Conservation (phyloP, 139 green algal genomes). For the Tetradesmus obliquus region DNA sequence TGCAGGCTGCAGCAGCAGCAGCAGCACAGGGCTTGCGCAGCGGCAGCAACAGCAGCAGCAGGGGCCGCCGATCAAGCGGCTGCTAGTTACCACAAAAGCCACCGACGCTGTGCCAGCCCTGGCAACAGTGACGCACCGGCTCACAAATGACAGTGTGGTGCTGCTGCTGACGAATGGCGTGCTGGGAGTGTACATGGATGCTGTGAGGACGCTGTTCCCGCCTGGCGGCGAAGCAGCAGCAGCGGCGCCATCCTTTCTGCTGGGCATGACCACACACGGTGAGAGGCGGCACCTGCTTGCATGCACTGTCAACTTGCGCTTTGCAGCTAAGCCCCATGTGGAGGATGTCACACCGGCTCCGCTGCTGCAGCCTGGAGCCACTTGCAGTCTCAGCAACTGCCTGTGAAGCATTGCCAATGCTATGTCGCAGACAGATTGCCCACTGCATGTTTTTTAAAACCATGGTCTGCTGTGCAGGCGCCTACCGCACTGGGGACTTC, state of each 20-base stretch:
- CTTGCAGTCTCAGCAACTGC: too few species aligned
- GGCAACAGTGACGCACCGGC: neutral
- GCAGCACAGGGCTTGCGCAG: neutral
- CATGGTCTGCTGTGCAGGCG: neutral
- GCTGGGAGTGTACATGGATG: conserved; percentile 38
- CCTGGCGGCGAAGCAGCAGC: neutral
- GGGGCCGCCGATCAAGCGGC: conserved; percentile 1
- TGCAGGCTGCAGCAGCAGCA: conserved; percentile 1
- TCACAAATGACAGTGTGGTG: conserved; percentile 4
- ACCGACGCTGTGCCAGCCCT: conserved; percentile 30
- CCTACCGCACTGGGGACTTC: conserved; percentile 15
- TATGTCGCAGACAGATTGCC: too few species aligned
- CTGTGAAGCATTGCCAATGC: too few species aligned
- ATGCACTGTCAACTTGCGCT: too few species aligned
- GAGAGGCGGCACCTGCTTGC: neutral
- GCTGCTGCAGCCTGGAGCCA: too few species aligned
- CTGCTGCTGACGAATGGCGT: conserved; percentile 47
- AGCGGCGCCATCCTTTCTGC: conserved; percentile 26
- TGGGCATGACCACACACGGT: conserved; percentile 43
- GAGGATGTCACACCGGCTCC: too few species aligned
- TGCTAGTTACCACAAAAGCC: conserved; percentile 47
- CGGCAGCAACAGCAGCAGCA: neutral
- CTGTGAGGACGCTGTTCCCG: conserved; percentile 4
- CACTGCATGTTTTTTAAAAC: too few species aligned
- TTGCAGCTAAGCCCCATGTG: too few species aligned